phyloP scores from a whole-genome alignment of 202 grass and related monocot genomes.

The Zoysia matrella region DNA sequence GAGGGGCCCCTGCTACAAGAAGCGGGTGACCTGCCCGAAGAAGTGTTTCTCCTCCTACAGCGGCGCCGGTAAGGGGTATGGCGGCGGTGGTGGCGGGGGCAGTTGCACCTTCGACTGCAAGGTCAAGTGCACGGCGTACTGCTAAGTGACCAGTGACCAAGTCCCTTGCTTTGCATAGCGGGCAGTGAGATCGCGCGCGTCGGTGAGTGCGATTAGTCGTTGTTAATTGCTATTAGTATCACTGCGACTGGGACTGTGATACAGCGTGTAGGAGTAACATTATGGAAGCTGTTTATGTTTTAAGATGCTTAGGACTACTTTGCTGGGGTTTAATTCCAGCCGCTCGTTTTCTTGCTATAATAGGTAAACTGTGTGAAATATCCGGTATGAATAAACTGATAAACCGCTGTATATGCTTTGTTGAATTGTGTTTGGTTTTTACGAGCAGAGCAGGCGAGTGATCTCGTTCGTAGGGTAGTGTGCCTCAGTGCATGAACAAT shows the following conservation, averaged over 20 bases:
- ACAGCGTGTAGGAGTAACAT: background rate
- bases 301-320: no score
- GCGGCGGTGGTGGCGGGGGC: conserved; percentile 78
- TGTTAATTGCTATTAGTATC: conserved; percentile 9
- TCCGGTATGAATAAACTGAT: no score
- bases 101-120: conserved; percentile 93
- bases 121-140: conserved; percentile 82
- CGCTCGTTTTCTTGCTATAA: no score
- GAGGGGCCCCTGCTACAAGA: conserved; percentile 80
- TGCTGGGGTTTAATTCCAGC: no score
- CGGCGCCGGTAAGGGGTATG: conserved; percentile 60
- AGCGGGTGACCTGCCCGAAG: conserved; percentile 84
- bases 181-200: background rate
- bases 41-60: conserved; percentile 93
- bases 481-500: no score
- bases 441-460: no score
- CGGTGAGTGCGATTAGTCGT: background rate
- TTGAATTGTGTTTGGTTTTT: no score
- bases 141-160: conserved; percentile 30
- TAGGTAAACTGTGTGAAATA: no score
- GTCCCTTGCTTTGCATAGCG: no score
- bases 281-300: no score
- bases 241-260: background rate
- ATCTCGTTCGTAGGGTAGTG: no score
- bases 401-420: no score